These are phyloP conservation scores for Suhomyces kunorum DNA, from an alignment of 1,139 yeast species.

Conservation along the genomic window DNA sequence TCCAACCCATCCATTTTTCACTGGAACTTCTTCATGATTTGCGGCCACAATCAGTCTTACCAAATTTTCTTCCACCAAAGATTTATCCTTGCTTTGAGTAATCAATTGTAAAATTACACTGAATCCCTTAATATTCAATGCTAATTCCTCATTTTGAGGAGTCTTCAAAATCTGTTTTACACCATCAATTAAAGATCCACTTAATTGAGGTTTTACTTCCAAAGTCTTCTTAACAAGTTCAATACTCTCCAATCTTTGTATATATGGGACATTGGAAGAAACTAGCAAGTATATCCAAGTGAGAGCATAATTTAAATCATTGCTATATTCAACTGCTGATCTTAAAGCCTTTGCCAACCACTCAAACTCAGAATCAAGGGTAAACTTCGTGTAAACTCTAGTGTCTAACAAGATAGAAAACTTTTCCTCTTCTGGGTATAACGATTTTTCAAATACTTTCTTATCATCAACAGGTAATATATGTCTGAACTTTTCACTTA, in stretches of 20 bases:
- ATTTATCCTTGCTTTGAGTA: slow-evolving; percentile 34
- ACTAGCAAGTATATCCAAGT: slow-evolving; percentile 48
- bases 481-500: slow-evolving; percentile 13
- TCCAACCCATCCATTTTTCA: slow-evolving; percentile 77
- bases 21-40: slow-evolving; percentile 47
- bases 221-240: slow-evolving; percentile 27
- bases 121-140: slow-evolving; percentile 27
- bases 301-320: slow-evolving; percentile 23
- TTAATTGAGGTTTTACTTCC: slow-evolving; percentile 17
- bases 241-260: slow-evolving; percentile 34
- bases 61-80: slow-evolving; percentile 27
- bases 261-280: slow-evolving; percentile 38
- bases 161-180: slow-evolving; percentile 18
- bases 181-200: slow-evolving; percentile 20
- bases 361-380: slow-evolving; percentile 42
- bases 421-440: slow-evolving; percentile 36
- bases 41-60: slow-evolving; percentile 53
- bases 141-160: slow-evolving; percentile 20
- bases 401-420: slow-evolving; percentile 46
- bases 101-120: slow-evolving; percentile 48
- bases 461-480: slow-evolving; percentile 15
- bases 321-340: slow-evolving; percentile 16
- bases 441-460: slow-evolving; percentile 25
- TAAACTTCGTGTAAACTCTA: slow-evolving; percentile 52
- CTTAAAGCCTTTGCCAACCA: slow-evolving; percentile 55